phyloP scores from a whole-genome alignment of 768 basidiomycete species.

The Boletus sensibilis region DNA sequence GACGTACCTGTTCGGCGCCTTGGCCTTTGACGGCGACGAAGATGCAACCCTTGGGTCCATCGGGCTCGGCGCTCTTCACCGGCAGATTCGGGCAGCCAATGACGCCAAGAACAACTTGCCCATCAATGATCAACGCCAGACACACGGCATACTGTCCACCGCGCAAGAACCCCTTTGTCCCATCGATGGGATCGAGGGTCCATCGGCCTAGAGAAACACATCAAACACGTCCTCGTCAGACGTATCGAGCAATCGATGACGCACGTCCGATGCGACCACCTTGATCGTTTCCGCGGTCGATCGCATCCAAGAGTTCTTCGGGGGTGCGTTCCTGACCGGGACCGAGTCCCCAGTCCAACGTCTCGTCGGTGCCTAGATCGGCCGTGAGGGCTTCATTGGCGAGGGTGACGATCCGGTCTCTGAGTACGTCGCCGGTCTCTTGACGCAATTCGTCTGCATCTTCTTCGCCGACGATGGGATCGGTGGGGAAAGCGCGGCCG shows the following conservation, averaged over 20 bases:
- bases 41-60: constrained; percentile 70
- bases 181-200: constrained; percentile 90
- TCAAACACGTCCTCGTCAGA: not conserved
- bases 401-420: constrained; percentile 71
- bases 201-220: constrained; percentile 58
- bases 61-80: constrained; percentile 47
- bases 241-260: constrained; percentile 29
- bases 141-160: constrained; percentile 95
- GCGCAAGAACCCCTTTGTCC: constrained; percentile 90
- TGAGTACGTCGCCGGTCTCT: constrained; percentile 43
- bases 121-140: constrained; percentile 77
- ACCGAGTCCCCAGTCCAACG: constrained; percentile 70
- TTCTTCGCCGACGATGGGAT: constrained; percentile 94
- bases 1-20: constrained; percentile 68
- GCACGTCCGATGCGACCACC: constrained; percentile 74
- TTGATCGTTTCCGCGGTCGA: constrained; percentile 76
- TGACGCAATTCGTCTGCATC: constrained; percentile 76
- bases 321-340: constrained; percentile 51
- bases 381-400: constrained; percentile 75
- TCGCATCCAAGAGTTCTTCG: constrained; percentile 72
- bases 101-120: constrained; percentile 76
- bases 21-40: constrained; percentile 87
- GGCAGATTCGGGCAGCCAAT: constrained; percentile 94
- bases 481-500: constrained; percentile 70
- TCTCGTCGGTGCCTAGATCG: constrained; percentile 54